Evolutionary conservation across 345 rosid genomes (phyloP), one percentile per base, ranked within the genome.

Genomic region (Psidium guajava): DNA sequence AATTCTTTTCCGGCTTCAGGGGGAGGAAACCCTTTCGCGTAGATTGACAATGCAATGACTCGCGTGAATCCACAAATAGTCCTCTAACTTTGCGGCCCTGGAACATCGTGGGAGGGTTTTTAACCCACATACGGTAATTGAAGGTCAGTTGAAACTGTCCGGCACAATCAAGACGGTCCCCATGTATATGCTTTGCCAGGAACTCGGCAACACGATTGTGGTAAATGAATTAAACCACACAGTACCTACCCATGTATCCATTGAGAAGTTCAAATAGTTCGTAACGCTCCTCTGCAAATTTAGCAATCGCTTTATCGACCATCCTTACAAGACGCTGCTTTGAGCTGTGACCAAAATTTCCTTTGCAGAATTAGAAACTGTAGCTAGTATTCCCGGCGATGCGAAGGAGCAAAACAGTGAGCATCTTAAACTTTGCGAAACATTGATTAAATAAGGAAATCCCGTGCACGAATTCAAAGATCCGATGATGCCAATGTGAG

Each of bases 11-110:
- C 89, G 84, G 86, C 87, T 83, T 85, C 91, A 6, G 18, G 40
- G 61, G 90, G 92, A 85, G 92, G 95, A 85, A 94, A 95, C 83
- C 97, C 95, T 10, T 95, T 94, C 84, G 93, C 92, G 10, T 86
- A 83, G 85, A 36, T 36, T 69, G 36, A 69, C 25, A 5, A 69
- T 69, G 40, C 25, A 69, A 4, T 44, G 1, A 11, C 52, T 36
- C 80, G 3, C 24, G 36, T 69, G 47, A 20, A 56, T 56, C 25
- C 57, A 55, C 22, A 55, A 13, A 9, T 6, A 69, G 47, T 18
- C 25, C 36, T 69, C 80, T 18, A 36, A 36, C 47, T 36, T 36
- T 69, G 80, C 47, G 0, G 14, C 80, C 40, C 80, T 36, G 80
- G 47, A 18, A 69, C 80, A 69, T 32, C 80, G 5, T 5, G 24